A percentile compares a stretch with the other conserved stretches of the same genome.
Evolutionary conservation across 176 grass and related monocot species (phyloP).

Genomic region (Oryza punctata): DNA sequence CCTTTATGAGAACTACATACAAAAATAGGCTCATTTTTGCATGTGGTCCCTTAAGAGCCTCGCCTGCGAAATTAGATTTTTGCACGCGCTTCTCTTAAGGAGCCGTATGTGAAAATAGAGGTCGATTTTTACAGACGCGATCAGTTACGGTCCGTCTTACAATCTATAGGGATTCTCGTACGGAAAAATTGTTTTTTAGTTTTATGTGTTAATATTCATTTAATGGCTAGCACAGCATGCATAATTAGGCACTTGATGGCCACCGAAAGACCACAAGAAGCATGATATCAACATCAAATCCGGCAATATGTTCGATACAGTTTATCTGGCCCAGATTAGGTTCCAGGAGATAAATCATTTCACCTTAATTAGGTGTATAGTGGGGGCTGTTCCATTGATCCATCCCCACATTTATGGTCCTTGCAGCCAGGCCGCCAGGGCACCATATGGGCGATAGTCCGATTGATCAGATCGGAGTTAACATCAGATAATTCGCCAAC

Average conservation of each 20-base stretch:
- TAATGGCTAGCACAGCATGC: neutral
- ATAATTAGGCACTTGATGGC: neutral
- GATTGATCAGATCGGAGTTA: neutral
- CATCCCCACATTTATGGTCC: neutral
- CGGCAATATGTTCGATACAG: neutral
- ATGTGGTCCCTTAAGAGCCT: no score
- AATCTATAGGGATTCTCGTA: no score
- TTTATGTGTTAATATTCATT: no score
- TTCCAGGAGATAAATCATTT: neutral
- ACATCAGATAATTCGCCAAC: neutral
- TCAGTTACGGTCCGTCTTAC: no score
- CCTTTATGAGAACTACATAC: no score
- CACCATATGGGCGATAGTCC: neutral
- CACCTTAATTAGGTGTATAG: neutral
- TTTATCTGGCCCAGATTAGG: neutral
- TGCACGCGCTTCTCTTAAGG: no score
- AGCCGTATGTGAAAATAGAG: no score
- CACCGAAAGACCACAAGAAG: neutral
- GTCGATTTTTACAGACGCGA: no score
- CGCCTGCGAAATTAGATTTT: no score
- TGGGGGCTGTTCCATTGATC: neutral
- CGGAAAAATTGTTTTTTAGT: no score
- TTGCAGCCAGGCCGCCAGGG: neutral
- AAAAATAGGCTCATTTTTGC: no score
- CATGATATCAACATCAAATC: neutral